phyloP scores from a whole-genome alignment of 2,329 filamentous ascomycete genomes.

The Dactylonectria estremocensis region DNA sequence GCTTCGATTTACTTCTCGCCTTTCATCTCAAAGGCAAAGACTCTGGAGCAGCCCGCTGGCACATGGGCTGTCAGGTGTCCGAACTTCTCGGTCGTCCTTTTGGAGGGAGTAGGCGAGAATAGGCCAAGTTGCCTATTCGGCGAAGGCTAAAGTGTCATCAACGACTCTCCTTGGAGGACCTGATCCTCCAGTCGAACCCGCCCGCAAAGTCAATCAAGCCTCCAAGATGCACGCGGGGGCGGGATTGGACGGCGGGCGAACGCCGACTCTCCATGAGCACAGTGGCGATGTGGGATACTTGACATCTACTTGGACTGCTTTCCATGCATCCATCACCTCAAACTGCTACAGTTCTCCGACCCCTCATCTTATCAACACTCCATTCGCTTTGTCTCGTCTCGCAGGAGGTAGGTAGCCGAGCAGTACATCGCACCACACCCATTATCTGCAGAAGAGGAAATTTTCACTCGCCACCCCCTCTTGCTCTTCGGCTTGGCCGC shows the following conservation, averaged over 20 bases:
- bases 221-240: conserved; percentile 6
- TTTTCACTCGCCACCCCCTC: background rate
- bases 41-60: conserved; percentile 10
- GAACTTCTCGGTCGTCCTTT: conserved; percentile 5
- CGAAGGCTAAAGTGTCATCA: conserved; percentile 13
- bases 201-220: conserved; percentile 23
- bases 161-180: conserved; percentile 8
- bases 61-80: conserved; percentile 1
- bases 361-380: background rate
- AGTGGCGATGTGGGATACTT: conserved; percentile 22
- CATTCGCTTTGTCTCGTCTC: background rate
- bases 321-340: background rate
- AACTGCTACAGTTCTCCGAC: conserved; percentile 1
- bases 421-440: background rate
- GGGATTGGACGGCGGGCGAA: conserved; percentile 4
- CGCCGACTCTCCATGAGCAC: conserved; percentile 4
- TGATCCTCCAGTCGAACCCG: background rate
- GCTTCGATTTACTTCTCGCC: background rate
- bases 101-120: background rate
- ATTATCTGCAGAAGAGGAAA: background rate
- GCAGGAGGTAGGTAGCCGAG: background rate
- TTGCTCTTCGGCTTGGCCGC: conserved; percentile 25
- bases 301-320: background rate
- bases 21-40: conserved; percentile 21
- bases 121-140: background rate